Percentiles rank a stretch among this genome's conserved stretches.
These are phyloP conservation scores for Boletus edulis DNA, from an alignment of 768 basidiomycete genomes.

Conservation along the genomic window DNA sequence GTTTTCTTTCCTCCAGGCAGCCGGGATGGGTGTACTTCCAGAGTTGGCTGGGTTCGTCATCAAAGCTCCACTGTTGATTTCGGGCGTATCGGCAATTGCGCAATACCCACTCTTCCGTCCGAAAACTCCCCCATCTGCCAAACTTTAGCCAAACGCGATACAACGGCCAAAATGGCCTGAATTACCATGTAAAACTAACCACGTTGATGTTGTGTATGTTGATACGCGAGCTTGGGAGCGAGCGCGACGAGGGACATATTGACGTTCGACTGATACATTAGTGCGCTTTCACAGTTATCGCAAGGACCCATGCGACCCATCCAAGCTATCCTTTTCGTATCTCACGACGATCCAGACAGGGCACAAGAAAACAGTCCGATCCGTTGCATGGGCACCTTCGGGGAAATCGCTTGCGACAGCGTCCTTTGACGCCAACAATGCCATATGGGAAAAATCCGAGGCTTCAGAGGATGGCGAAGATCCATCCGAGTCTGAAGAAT, in stretches of 20 bases:
- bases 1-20: conserved; percentile 7
- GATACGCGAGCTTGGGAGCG: too few relatives aligned
- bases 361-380: conserved; percentile 85
- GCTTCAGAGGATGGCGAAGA: conserved; percentile 35
- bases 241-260: too few relatives aligned
- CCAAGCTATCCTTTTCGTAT: conserved; percentile 40
- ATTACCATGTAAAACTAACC: too few relatives aligned
- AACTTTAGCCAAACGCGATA: too few relatives aligned
- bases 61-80: not conserved
- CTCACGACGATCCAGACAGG: conserved; percentile 73
- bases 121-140: too few relatives aligned
- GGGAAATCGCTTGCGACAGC: conserved; percentile 76
- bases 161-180: too few relatives aligned
- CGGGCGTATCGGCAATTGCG: not conserved
- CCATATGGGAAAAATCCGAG: conserved; percentile 79
- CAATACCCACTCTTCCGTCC: too few relatives aligned
- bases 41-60: conserved; percentile 1
- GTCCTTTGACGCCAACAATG: conserved; percentile 91
- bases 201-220: too few relatives aligned
- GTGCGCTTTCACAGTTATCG: conserved; percentile 80
- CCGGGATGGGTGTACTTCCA: conserved; percentile 8
- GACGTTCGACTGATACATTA: conserved; percentile 85
- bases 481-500: conserved; percentile 47
- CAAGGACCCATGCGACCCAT: conserved; percentile 19
- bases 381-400: conserved; percentile 64